phyloP scores from a whole-genome alignment of 805 yeast species.

The Kockiozyma suomiensis region DNA sequence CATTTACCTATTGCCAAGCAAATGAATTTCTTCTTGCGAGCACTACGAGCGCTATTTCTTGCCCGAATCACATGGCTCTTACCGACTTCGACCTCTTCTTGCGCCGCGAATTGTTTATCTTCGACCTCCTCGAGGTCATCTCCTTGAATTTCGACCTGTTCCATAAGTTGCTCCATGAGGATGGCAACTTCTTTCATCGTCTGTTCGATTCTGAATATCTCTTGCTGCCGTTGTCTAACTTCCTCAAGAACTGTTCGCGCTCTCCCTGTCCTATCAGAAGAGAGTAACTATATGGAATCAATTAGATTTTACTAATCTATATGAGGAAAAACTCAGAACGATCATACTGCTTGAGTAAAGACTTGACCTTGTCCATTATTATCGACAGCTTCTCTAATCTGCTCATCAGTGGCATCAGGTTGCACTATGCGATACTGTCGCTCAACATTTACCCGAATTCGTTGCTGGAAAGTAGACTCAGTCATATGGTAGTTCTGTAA shows the following conservation, averaged over 20 bases:
- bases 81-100: slow-evolving; percentile 87
- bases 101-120: slow-evolving; percentile 77
- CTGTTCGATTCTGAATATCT: slow-evolving; percentile 87
- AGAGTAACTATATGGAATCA: slow-evolving; percentile 35
- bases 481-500: slow-evolving; percentile 1
- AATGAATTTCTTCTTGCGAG: slow-evolving; percentile 88
- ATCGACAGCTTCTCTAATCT: slow-evolving; percentile 39
- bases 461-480: slow-evolving; percentile 2
- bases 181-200: slow-evolving; percentile 93
- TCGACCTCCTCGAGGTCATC: slow-evolving; percentile 79
- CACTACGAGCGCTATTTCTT: slow-evolving; percentile 78
- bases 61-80: slow-evolving; percentile 91
- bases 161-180: slow-evolving; percentile 92
- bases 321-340: slow-evolving; percentile 64
- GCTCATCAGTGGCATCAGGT: slow-evolving; percentile 22
- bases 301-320: neutral
- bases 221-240: slow-evolving; percentile 93
- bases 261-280: slow-evolving; percentile 85
- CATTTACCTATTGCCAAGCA: slow-evolving; percentile 58
- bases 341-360: slow-evolving; percentile 54
- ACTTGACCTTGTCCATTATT: slow-evolving; percentile 54
- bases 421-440: slow-evolving; percentile 19
- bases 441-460: neutral
- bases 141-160: slow-evolving; percentile 92
- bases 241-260: slow-evolving; percentile 93